phyloP scores from a whole-genome alignment of 2,329 filamentous ascomycete genomes.

The Periconia digitata region DNA sequence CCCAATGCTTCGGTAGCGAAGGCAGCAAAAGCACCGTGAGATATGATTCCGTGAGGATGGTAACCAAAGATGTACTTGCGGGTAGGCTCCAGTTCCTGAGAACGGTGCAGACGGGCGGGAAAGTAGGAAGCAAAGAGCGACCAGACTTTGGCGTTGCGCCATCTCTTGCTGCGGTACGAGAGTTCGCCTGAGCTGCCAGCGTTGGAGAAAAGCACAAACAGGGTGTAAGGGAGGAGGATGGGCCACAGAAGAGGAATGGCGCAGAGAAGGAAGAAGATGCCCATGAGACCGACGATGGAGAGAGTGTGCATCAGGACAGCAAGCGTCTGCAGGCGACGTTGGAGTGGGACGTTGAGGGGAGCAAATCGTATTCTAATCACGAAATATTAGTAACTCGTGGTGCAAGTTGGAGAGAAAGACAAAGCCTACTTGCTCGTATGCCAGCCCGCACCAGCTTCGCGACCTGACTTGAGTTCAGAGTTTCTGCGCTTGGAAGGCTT shows the following conservation, averaged over 20 bases:
- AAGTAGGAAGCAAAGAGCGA: conserved; percentile 91
- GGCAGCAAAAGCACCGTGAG: conserved; percentile 89
- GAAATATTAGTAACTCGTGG: background rate
- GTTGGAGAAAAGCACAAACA: conserved; percentile 80
- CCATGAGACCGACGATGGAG: conserved; percentile 56
- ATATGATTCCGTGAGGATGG: conserved; percentile 96
- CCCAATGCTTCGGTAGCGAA: conserved; percentile 90
- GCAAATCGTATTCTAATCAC: conserved; percentile 75
- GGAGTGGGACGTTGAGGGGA: conserved; percentile 69
- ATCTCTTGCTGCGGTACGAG: conserved; percentile 70
- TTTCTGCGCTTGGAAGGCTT: conserved; percentile 31
- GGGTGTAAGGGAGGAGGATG: conserved; percentile 71
- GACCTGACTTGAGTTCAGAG: conserved; percentile 53
- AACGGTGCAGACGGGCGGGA: conserved; percentile 84
- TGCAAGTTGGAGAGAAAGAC: background rate
- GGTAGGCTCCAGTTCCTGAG: conserved; percentile 73
- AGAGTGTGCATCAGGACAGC: conserved; percentile 55
- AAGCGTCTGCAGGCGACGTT: conserved; percentile 53
- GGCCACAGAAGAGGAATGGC: conserved; percentile 94
- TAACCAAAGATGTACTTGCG: conserved; percentile 97
- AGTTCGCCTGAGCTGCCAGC: conserved; percentile 76
- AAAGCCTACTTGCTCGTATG: conserved; percentile 48
- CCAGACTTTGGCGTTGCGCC: conserved; percentile 77
- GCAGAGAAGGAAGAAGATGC: conserved; percentile 86
- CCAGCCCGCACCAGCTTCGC: conserved; percentile 58